Evolutionary conservation across 441 rosid species (phyloP), one percentile per base, ranked within the genome.

Genomic region (Erodium chrysanthum): DNA sequence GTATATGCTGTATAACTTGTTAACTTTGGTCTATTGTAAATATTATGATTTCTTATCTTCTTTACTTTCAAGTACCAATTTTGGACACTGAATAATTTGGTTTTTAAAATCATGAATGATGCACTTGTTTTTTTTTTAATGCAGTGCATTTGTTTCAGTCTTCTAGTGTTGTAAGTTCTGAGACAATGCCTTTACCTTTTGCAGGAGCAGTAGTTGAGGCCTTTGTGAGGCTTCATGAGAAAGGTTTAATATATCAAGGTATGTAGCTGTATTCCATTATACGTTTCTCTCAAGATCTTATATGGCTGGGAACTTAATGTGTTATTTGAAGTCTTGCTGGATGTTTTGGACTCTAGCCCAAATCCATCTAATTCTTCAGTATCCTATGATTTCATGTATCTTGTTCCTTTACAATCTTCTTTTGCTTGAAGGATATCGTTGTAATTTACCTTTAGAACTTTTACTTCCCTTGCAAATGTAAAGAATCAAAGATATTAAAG

Each of bases 201-300:
- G 72, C 85, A 93, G 98, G 90, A 72, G 93, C 97, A 62, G 98
- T 93, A 60, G 68, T 80, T 54, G 98, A 93, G 86, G 98, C 98
- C 0, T 93, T 93, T 81, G 79, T 89, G 74, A 84, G 81, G 81
- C 98, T 93, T 78, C 96, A 93, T 48, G 89, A 91, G 71, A 93
- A 91, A 80, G 98, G 98, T 21, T 85, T 91, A 74, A 91, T 93
- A 74, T 93, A 93, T 80, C 96, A 84, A 89, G 97, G 98, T 86
- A 80, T 40, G 27, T 3, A 8, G 46, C 5, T 8, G 67, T 70
- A 33, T 65, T 67, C 11, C 66, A 17, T 40, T 59, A 54, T 17
- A 33, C 35, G 62, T 17, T 56, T 35, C 66, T 62, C 50, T 65
- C 70, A 44, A 62, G 42, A 17, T 21, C 29, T 65, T 65, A 50